phyloP scores from a whole-genome alignment of 371 early-diverging fungal genomes.

The Mucor plumbeus region DNA sequence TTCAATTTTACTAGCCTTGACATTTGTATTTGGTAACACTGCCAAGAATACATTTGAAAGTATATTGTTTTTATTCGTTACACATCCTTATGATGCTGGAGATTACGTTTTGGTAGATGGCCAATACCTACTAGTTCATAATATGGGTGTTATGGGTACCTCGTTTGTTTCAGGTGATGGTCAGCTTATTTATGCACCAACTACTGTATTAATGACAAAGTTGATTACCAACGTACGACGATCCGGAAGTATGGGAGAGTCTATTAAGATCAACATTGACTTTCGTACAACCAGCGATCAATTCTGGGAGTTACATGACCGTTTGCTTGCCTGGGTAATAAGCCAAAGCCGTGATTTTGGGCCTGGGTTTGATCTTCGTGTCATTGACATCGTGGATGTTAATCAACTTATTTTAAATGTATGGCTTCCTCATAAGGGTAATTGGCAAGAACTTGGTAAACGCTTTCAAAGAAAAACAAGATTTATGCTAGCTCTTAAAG shows the following conservation, averaged over 20 bases:
- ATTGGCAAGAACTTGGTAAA: conserved; percentile 73
- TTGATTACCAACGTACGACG: conserved; percentile 78
- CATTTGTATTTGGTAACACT: conserved; percentile 67
- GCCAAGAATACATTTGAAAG: conserved; percentile 65
- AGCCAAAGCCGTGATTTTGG: conserved; percentile 66
- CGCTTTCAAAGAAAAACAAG: conserved; percentile 61
- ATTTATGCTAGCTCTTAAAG: conserved; percentile 66
- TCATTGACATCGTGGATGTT: conserved; percentile 58
- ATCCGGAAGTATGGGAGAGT: conserved; percentile 66
- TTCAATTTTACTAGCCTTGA: conserved; percentile 58
- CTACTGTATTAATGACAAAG: conserved; percentile 63
- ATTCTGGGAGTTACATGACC: conserved; percentile 53
- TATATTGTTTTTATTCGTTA: conserved; percentile 64
- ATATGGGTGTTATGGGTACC: conserved; percentile 75
- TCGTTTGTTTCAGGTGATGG: conserved; percentile 74
- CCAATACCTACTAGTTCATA: conserved; percentile 66
- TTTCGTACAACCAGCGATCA: conserved; percentile 66
- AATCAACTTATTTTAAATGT: conserved; percentile 59
- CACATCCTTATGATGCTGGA: conserved; percentile 72
- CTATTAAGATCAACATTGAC: conserved; percentile 58
- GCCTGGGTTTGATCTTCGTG: conserved; percentile 60
- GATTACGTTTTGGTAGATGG: conserved; percentile 73
- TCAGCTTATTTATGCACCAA: conserved; percentile 76
- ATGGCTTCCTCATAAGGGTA: conserved; percentile 68
- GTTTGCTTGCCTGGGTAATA: conserved; percentile 61